phyloP scores from a whole-genome alignment of 2,329 filamentous ascomycete genomes.

The Cyanodermella asteris region DNA sequence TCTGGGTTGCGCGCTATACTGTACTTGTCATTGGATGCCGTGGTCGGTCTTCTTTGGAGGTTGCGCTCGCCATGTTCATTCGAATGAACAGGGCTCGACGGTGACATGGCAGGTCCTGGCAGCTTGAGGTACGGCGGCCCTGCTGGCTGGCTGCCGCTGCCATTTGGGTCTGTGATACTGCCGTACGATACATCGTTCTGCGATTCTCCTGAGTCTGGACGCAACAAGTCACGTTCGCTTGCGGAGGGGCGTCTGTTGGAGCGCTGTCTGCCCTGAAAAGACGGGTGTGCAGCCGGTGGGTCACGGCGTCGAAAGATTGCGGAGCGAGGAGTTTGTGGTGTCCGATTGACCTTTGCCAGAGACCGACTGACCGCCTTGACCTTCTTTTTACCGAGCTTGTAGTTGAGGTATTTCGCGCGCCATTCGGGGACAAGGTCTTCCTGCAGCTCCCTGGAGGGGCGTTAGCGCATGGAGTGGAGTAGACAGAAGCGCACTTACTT shows the following conservation, averaged over 20 bases:
- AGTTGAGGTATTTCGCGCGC: constrained; percentile 83
- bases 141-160: constrained; percentile 13
- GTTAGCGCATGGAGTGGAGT: constrained; percentile 8
- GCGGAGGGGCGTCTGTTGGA: too few relatives aligned
- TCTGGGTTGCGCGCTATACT: too few relatives aligned
- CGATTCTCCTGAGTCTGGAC: too few relatives aligned
- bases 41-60: too few relatives aligned
- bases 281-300: constrained; percentile 6
- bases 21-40: too few relatives aligned
- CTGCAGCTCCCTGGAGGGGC: constrained; percentile 44
- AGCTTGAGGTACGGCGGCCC: constrained; percentile 32
- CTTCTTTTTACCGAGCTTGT: constrained; percentile 82
- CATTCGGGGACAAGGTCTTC: constrained; percentile 83
- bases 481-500: constrained; percentile 17
- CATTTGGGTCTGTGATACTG: constrained; percentile 38
- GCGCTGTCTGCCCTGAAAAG: constrained; percentile 5
- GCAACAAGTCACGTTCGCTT: too few relatives aligned
- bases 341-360: constrained; percentile 37
- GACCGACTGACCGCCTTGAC: constrained; percentile 64
- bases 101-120: constrained; percentile 35
- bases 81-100: too few relatives aligned
- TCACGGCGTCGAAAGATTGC: constrained; percentile 3
- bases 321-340: constrained; percentile 27
- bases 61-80: too few relatives aligned
- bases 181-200: too few relatives aligned